phyloP scores from a whole-genome alignment of 306 rosid species.

The Fragaria vesca region DNA sequence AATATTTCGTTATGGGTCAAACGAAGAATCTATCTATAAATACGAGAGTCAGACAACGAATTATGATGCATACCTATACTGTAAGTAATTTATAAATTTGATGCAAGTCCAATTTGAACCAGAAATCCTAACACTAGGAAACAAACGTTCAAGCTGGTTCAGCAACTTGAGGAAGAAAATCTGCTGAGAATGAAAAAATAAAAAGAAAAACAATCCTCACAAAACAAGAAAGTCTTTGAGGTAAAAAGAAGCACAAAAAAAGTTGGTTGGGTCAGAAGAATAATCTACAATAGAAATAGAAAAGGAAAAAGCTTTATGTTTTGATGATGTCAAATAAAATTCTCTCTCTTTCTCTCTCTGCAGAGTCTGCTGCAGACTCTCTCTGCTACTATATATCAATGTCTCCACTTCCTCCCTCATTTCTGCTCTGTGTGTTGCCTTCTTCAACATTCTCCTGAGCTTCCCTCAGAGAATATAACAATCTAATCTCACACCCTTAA shows the following conservation, averaged over 20 bases:
- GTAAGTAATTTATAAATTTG: not conserved
- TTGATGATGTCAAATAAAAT: constrained; percentile 17
- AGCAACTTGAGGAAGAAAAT: not conserved
- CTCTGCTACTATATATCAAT: constrained; percentile 16
- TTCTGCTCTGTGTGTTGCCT: constrained; percentile 6
- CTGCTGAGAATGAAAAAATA: not conserved
- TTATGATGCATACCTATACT: too few species aligned
- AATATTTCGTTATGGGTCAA: too few species aligned
- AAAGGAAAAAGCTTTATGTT: not conserved
- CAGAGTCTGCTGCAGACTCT: constrained; percentile 2
- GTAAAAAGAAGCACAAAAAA: not conserved
- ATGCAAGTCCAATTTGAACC: not conserved
- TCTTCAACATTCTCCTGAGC: not conserved
- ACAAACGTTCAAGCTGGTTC: not conserved
- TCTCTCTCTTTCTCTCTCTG: not conserved
- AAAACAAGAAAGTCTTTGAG: not conserved
- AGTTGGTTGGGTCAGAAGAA: not conserved
- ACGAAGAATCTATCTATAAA: too few species aligned
- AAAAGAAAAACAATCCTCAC: not conserved
- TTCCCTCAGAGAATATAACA: not conserved
- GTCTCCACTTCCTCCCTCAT: constrained; percentile 21
- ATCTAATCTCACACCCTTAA: not conserved
- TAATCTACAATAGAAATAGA: not conserved
- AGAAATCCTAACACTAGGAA: not conserved
- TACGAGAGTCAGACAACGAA: too few species aligned